Evolutionary conservation across 1,284 basidiomycete genomes (phyloP).

Genomic region (Ceratobasidium papillatum): DNA sequence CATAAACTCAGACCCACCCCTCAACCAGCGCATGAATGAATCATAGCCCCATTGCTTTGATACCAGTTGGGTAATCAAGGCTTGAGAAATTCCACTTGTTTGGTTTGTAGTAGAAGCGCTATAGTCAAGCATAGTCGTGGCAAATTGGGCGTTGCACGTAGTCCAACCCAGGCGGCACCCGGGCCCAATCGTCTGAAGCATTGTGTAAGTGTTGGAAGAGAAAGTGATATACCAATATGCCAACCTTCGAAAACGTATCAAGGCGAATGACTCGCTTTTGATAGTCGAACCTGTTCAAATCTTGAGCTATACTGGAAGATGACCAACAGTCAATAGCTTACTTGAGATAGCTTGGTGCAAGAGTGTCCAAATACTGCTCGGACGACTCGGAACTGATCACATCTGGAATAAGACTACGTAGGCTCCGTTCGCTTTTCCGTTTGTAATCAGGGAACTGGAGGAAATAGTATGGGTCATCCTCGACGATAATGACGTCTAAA

Average conservation of each 20-base stretch:
- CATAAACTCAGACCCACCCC: constrained; percentile 57
- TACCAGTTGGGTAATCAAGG: constrained; percentile 69
- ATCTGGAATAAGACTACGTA: constrained; percentile 37
- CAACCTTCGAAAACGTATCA: constrained; percentile 83
- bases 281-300: constrained; percentile 64
- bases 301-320: constrained; percentile 40
- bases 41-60: constrained; percentile 69
- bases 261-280: constrained; percentile 82
- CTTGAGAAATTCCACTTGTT: constrained; percentile 50
- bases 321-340: constrained; percentile 51
- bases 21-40: constrained; percentile 81
- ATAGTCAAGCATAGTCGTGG: constrained; percentile 58
- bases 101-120: constrained; percentile 10
- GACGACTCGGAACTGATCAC: constrained; percentile 32
- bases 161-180: constrained; percentile 83
- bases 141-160: constrained; percentile 73
- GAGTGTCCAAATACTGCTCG: constrained; percentile 59
- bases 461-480: constrained; percentile 87
- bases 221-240: neutral
- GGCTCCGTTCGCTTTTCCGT: constrained; percentile 54
- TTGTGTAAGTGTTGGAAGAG: neutral
- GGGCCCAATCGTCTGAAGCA: constrained; percentile 71
- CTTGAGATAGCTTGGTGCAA: constrained; percentile 75
- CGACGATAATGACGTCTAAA: constrained; percentile 73
- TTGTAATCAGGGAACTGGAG: constrained; percentile 68